Evolutionary conservation across 305 asterid genomes (phyloP).

Genomic region (Lippia alba): DNA sequence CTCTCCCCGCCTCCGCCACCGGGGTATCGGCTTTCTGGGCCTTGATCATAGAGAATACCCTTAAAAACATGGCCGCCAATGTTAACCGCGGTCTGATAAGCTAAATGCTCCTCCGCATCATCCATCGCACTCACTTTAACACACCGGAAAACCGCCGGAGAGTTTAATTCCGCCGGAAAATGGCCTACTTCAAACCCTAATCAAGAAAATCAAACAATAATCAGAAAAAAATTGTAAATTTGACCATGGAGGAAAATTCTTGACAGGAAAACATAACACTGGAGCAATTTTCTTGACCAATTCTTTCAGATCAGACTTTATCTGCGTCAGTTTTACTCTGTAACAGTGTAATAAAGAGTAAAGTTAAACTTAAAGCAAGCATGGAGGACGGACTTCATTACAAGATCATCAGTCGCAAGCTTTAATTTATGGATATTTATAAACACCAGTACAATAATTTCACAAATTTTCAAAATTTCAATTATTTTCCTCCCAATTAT

Average conservation of each 20-base stretch:
- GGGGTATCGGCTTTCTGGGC: conserved; percentile 54
- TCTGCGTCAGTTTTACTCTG: conserved; percentile 65
- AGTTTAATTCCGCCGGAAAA: conserved; percentile 73
- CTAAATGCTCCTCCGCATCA: conserved; percentile 73
- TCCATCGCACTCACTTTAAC: conserved; percentile 77
- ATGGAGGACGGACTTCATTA: conserved; percentile 29
- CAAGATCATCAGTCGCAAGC: background rate
- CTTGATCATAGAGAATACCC: conserved; percentile 91
- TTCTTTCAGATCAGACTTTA: background rate
- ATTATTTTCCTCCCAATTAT: background rate
- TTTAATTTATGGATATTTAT: conserved; percentile 15
- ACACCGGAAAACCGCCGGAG: conserved; percentile 79
- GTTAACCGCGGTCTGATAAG: conserved; percentile 85
- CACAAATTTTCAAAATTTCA: no score
- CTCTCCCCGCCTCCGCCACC: conserved; percentile 45
- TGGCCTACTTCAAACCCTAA: conserved; percentile 78
- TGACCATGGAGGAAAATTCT: background rate
- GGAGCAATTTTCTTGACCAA: conserved; percentile 2
- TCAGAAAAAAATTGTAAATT: background rate
- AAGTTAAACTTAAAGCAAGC: conserved; percentile 34
- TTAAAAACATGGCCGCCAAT: conserved; percentile 88
- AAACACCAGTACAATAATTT: background rate
- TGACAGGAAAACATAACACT: background rate
- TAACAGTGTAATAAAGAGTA: conserved; percentile 43
- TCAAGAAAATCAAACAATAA: background rate